These are phyloP conservation scores for Roridomyces roridus DNA, from an alignment of 768 basidiomycete genomes.

Conservation along the genomic window DNA sequence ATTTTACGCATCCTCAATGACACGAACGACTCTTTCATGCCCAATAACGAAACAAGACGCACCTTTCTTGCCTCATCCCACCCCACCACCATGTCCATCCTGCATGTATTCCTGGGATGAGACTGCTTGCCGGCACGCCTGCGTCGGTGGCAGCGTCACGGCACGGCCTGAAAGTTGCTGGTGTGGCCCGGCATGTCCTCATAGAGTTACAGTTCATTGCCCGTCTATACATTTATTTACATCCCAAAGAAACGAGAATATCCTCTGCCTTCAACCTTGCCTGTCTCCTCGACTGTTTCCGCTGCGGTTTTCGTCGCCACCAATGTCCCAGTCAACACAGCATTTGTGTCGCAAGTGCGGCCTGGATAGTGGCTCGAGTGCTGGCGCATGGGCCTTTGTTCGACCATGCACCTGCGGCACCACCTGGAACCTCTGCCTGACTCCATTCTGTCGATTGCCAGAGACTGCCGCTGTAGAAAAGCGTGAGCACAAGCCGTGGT, in stretches of 20 bases:
- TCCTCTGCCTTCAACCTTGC: neutral
- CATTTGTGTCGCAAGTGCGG: slow-evolving; percentile 1
- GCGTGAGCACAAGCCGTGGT: neutral
- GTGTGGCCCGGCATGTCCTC: too few relatives aligned
- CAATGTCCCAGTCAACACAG: slow-evolving; percentile 4
- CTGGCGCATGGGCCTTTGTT: slow-evolving; percentile 38
- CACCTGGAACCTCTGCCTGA: slow-evolving; percentile 1
- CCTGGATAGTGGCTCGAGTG: slow-evolving; percentile 13
- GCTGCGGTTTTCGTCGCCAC: neutral
- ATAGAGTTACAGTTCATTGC: too few relatives aligned
- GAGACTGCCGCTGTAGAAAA: slow-evolving; percentile 34
- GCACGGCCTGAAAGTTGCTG: too few relatives aligned
- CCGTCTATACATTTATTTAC: too few relatives aligned
- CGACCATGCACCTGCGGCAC: slow-evolving; percentile 36
- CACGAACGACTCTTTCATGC: too few relatives aligned
- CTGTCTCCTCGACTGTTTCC: slow-evolving; percentile 1
- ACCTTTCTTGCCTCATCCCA: too few relatives aligned
- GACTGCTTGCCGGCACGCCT: too few relatives aligned
- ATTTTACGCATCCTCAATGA: too few relatives aligned
- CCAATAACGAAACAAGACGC: too few relatives aligned
- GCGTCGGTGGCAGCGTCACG: too few relatives aligned
- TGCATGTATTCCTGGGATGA: too few relatives aligned
- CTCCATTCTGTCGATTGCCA: slow-evolving; percentile 36
- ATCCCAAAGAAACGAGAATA: slow-evolving; percentile 19
- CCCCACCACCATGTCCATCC: too few relatives aligned